Percentiles rank a stretch among this genome's conserved stretches.
Evolutionary conservation across 306 rosid genomes (phyloP).

Genomic region (Vigna hirtella): DNA sequence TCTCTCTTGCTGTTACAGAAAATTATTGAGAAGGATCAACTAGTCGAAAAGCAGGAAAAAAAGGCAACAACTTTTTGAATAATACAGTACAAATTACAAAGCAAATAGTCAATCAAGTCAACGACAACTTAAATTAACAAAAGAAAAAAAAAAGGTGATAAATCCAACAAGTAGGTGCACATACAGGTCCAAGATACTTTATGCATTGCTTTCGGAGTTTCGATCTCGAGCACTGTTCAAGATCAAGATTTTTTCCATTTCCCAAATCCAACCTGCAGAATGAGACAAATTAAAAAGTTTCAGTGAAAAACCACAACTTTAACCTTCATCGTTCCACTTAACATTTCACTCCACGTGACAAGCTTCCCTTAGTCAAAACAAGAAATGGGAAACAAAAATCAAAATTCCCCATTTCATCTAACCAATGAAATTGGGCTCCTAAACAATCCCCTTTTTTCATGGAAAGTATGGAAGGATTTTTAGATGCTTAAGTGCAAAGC

Average conservation of each 20-base stretch:
- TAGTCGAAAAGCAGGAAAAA: slow-evolving; percentile 31
- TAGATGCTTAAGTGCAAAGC: background rate
- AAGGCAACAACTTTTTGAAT: slow-evolving; percentile 17
- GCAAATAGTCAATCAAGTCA: slow-evolving; percentile 15
- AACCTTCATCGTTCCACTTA: background rate
- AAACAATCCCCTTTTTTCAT: background rate
- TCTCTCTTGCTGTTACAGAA: slow-evolving; percentile 76
- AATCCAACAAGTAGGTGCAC: slow-evolving; percentile 45
- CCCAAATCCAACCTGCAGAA: slow-evolving; percentile 86
- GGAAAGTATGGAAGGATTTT: background rate
- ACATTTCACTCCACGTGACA: background rate
- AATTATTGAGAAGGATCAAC: slow-evolving; percentile 30
- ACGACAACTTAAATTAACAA: slow-evolving; percentile 19
- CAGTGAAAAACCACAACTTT: slow-evolving; percentile 16
- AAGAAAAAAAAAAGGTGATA: background rate
- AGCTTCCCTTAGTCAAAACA: slow-evolving; percentile 18
- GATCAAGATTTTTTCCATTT: slow-evolving; percentile 77
- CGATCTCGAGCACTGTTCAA: slow-evolving; percentile 63
- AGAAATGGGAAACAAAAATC: slow-evolving; percentile 19
- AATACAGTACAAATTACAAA: background rate
- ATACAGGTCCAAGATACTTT: slow-evolving; percentile 93
- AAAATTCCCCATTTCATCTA: slow-evolving; percentile 2
- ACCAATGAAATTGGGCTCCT: background rate
- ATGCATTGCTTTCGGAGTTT: slow-evolving; percentile 83
- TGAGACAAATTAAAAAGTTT: slow-evolving; percentile 9